Conservation (phyloP, 306 rosid genomes). For the Castanea mollissima region DNA sequence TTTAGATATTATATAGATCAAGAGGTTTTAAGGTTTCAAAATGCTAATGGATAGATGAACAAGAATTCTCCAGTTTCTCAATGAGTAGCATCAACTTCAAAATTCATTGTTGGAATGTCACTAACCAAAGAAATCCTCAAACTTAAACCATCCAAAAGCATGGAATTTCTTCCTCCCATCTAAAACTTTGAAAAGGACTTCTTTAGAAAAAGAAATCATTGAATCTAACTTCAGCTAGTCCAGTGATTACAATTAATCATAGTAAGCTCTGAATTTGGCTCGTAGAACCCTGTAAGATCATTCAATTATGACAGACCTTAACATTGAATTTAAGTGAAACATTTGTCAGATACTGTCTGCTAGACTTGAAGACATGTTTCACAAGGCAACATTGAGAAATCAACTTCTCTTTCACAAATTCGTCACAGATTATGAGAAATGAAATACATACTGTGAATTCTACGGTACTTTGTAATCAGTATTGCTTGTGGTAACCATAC, state of each 20-base stretch:
- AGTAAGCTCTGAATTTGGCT: background rate
- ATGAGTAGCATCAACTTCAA: slow-evolving; percentile 82
- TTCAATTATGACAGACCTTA: slow-evolving; percentile 30
- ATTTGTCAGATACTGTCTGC: slow-evolving; percentile 61
- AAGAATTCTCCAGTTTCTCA: slow-evolving; percentile 59
- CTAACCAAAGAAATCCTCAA: slow-evolving; percentile 71
- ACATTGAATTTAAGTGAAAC: slow-evolving; percentile 64
- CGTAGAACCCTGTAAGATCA: slow-evolving; percentile 9
- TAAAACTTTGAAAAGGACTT: background rate
- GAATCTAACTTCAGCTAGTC: background rate
- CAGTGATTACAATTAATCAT: background rate
- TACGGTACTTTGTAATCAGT: background rate
- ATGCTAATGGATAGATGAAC: slow-evolving; percentile 66
- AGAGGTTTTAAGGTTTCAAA: background rate
- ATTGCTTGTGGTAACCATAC: background rate
- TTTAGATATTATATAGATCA: background rate
- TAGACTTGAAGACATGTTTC: slow-evolving; percentile 57
- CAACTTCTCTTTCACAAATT: slow-evolving; percentile 63
- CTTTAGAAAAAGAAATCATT: slow-evolving; percentile 2
- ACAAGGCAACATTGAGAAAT: slow-evolving; percentile 70
- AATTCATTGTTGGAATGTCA: slow-evolving; percentile 74
- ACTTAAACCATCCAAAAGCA: slow-evolving; percentile 68
- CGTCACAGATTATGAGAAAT: slow-evolving; percentile 41
- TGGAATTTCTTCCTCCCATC: slow-evolving; percentile 82
- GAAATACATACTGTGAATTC: background rate